These are phyloP conservation scores for Pseudogymnoascus sp. DNA, from an alignment of 2,329 filamentous ascomycete species.

Conservation along the genomic window DNA sequence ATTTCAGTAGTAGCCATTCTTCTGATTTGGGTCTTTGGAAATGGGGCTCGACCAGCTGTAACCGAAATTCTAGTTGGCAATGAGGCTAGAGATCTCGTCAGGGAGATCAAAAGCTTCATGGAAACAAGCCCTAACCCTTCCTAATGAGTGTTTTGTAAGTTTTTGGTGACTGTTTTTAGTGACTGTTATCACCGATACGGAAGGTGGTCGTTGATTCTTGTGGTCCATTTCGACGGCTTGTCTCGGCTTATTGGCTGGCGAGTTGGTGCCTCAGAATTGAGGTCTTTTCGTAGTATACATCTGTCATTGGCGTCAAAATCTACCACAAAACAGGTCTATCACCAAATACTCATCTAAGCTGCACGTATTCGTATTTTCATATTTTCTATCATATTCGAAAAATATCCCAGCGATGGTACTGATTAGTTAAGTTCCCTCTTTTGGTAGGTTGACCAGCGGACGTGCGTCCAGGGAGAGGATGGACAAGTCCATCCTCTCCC, in stretches of 20 bases:
- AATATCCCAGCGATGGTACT: neutral
- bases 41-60: neutral
- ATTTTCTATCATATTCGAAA: neutral
- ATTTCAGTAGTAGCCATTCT: neutral
- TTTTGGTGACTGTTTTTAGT: neutral
- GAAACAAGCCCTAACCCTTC: neutral
- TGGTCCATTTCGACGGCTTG: neutral
- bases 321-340: neutral
- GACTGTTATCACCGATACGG: conserved; percentile 6
- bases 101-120: conserved; percentile 8
- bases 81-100: conserved; percentile 7
- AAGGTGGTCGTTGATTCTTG: neutral
- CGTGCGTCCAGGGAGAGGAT: too few relatives aligned
- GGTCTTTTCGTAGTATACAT: neutral
- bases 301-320: neutral
- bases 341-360: neutral
- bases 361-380: neutral
- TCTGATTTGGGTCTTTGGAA: conserved; percentile 3
- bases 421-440: neutral
- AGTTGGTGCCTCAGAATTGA: neutral
- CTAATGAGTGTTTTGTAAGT: neutral
- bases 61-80: neutral
- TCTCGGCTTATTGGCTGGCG: neutral
- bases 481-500: neutral
- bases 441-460: neutral